Percentiles rank a stretch among this genome's conserved stretches.
phyloP scores from a whole-genome alignment of 768 basidiomycete species.

The Boletus huronensis region DNA sequence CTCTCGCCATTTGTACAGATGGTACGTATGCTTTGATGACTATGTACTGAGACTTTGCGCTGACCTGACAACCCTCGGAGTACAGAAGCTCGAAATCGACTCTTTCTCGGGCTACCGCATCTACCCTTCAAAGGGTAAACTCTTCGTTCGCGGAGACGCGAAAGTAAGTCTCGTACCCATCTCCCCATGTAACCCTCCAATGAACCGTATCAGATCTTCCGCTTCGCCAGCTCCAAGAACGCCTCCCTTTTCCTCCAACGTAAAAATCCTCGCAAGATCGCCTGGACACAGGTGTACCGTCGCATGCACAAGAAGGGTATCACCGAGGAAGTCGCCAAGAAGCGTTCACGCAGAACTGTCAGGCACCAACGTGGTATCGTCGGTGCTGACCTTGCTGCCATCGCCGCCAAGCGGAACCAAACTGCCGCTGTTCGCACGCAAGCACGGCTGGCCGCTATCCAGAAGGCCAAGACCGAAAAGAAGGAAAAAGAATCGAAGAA shows the following conservation, averaged over 20 bases:
- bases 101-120: conserved; percentile 96
- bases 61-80: conserved; percentile 12
- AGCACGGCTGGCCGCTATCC: conserved; percentile 79
- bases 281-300: conserved; percentile 92
- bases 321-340: conserved; percentile 99
- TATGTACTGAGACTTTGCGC: background rate
- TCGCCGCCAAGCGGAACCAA: conserved; percentile 91
- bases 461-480: conserved; percentile 95
- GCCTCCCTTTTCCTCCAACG: conserved; percentile 97
- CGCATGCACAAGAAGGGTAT: conserved; percentile 99
- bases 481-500: conserved; percentile 95
- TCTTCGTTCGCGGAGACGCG: conserved; percentile 94
- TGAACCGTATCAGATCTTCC: too few relatives aligned
- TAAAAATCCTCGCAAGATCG: conserved; percentile 99
- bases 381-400: conserved; percentile 90
- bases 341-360: conserved; percentile 92
- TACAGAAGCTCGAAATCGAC: conserved; percentile 96
- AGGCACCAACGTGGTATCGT: conserved; percentile 99
- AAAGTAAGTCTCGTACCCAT: conserved; percentile 67
- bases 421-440: conserved; percentile 79
- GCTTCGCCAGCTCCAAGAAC: conserved; percentile 90
- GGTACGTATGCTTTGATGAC: conserved; percentile 15
- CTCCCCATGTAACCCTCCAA: too few relatives aligned
- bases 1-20: conserved; percentile 14
- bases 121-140: conserved; percentile 96